Conservation (phyloP, 768 basidiomycete species). For the Boletus rubescentipes region DNA sequence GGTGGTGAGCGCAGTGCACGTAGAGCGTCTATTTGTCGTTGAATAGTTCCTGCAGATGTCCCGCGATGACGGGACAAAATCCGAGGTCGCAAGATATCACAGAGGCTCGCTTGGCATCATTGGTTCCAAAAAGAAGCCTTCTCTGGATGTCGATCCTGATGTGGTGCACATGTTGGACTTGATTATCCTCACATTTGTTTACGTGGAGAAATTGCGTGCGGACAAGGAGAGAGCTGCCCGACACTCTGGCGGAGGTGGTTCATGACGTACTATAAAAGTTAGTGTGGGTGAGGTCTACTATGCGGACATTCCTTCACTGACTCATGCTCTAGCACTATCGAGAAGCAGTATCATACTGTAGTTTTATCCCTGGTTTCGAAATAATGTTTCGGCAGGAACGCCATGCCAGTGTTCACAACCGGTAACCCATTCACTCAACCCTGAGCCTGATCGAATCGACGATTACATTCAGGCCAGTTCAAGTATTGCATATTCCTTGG, state of each 20-base stretch:
- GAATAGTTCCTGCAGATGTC: slow-evolving; percentile 11
- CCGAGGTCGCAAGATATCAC: slow-evolving; percentile 19
- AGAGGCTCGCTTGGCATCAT: slow-evolving; percentile 16
- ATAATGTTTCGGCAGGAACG: not conserved
- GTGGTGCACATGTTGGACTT: slow-evolving; percentile 24
- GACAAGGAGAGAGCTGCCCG: slow-evolving; percentile 7
- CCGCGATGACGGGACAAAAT: slow-evolving; percentile 9
- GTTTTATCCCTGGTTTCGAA: not conserved
- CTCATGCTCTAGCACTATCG: not conserved
- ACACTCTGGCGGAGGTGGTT: not conserved
- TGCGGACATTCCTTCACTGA: not conserved
- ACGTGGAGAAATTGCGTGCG: slow-evolving; percentile 24
- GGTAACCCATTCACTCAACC: not conserved
- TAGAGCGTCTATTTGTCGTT: no score
- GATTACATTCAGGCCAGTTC: not conserved
- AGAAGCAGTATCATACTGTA: not conserved
- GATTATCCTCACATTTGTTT: slow-evolving; percentile 27
- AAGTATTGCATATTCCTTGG: not conserved
- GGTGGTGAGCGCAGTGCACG: slow-evolving; percentile 1
- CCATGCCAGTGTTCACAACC: not conserved
- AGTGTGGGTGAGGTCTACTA: not conserved
- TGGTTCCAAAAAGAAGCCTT: slow-evolving; percentile 9
- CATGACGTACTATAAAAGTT: no score
- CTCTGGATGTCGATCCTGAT: slow-evolving; percentile 18
- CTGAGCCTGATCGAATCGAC: not conserved